A percentile compares a stretch with the other conserved stretches of the same genome.
These are phyloP conservation scores for Tagetes patula DNA, from an alignment of 129 eudicot genomes.

Conservation along the genomic window DNA sequence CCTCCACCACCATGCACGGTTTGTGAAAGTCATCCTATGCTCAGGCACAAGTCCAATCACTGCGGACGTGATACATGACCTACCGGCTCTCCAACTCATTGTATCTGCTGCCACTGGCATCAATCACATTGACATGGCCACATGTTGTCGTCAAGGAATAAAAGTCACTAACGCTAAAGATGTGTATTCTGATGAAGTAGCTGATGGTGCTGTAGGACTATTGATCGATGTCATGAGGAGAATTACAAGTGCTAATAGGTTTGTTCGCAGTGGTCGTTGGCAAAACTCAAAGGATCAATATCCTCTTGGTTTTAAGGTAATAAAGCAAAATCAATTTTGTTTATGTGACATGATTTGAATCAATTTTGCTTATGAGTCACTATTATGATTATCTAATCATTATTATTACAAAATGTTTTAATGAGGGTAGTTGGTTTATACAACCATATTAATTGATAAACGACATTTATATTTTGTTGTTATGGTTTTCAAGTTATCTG, in stretches of 20 bases:
- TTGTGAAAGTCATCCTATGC: no score
- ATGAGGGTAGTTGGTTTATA: no score
- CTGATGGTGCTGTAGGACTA: slow-evolving; percentile 25
- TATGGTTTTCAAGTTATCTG: slow-evolving; percentile 42
- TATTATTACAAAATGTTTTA: no score
- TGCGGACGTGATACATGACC: slow-evolving; percentile 13
- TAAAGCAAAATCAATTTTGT: background rate
- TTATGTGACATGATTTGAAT: no score
- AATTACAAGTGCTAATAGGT: slow-evolving; percentile 23
- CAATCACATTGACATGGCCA: slow-evolving; percentile 24
- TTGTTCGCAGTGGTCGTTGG: slow-evolving; percentile 21
- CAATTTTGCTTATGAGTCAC: no score
- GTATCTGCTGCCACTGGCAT: slow-evolving; percentile 21
- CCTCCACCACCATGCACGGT: no score
- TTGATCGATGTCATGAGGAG: slow-evolving; percentile 28
- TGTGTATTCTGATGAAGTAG: slow-evolving; percentile 31
- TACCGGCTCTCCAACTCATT: slow-evolving; percentile 25
- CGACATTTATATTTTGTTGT: no score
- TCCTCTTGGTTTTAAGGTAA: slow-evolving; percentile 31
- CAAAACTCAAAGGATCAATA: background rate
- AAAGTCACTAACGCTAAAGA: slow-evolving; percentile 22
- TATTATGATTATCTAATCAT: no score
- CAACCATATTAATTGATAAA: no score
- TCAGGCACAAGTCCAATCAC: no score
- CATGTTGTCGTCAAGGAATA: slow-evolving; percentile 6